Evolutionary conservation across 2,329 filamentous ascomycete genomes (phyloP).

Genomic region (Emydomyces testavorans): DNA sequence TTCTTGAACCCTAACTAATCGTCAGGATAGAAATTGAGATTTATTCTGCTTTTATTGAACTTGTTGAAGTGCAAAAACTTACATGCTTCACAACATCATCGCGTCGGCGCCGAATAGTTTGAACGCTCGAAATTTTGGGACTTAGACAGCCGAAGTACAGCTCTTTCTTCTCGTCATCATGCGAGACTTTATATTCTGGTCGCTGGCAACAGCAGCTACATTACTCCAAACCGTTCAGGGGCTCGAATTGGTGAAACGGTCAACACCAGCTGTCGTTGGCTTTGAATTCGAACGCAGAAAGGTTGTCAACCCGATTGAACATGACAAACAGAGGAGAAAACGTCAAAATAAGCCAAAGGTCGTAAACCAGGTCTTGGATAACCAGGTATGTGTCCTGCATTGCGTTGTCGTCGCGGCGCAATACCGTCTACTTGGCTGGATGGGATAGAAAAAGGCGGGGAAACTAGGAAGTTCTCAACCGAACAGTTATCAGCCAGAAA

Average conservation of each 20-base stretch:
- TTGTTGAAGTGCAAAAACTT: too few species aligned
- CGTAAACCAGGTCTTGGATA: conserved; percentile 41
- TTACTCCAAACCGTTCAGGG: conserved; percentile 11
- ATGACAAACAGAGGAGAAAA: conserved; percentile 38
- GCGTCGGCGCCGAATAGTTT: neutral
- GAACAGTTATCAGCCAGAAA: too few species aligned
- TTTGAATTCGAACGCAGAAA: conserved; percentile 42
- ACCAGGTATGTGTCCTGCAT: conserved; percentile 34
- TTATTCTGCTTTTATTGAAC: too few species aligned
- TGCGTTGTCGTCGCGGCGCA: too few species aligned
- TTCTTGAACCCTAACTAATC: too few species aligned
- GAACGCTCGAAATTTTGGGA: neutral
- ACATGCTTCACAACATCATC: neutral
- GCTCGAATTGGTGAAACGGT: conserved; percentile 26
- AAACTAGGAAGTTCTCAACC: conserved; percentile 3
- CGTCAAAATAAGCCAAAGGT: conserved; percentile 25
- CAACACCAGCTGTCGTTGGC: conserved; percentile 37
- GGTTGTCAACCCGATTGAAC: conserved; percentile 35
- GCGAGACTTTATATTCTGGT: conserved; percentile 11
- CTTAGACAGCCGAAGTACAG: neutral
- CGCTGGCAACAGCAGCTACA: conserved; percentile 8
- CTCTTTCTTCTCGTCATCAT: neutral
- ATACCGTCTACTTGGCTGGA: too few species aligned
- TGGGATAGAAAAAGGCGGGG: neutral
- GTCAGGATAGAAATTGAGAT: too few species aligned